These are phyloP conservation scores for Rhipidocladum racemiflorum DNA, from an alignment of 176 grass and related monocot genomes.

Conservation along the genomic window DNA sequence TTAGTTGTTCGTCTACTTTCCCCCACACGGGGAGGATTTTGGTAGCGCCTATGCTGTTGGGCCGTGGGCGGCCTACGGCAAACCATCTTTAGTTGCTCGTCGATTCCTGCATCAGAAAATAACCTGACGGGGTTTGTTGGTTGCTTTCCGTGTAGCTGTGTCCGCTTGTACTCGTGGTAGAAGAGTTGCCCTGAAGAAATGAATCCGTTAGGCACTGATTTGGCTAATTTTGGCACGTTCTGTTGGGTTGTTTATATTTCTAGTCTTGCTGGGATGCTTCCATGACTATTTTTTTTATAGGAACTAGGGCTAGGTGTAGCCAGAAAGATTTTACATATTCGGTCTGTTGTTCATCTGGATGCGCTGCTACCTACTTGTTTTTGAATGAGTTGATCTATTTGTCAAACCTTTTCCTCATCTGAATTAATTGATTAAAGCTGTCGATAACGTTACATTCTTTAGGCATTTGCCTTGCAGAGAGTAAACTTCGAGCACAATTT, in stretches of 20 bases:
- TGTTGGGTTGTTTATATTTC: neutral
- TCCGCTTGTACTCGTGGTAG: neutral
- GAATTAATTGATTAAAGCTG: neutral
- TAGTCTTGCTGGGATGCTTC: neutral
- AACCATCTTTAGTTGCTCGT: neutral
- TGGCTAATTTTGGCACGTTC: neutral
- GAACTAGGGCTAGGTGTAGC: neutral
- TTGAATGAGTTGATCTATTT: neutral
- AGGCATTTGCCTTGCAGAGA: slow-evolving; percentile 15
- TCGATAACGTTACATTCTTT: neutral
- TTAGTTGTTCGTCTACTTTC: neutral
- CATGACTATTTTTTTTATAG: neutral
- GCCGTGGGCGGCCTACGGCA: neutral
- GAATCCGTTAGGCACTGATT: neutral
- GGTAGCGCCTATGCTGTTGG: neutral
- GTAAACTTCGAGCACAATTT: neutral
- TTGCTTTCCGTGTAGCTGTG: neutral
- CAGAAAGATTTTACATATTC: neutral
- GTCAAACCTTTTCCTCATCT: neutral
- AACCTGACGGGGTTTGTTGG: neutral
- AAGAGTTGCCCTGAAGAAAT: neutral
- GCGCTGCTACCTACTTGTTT: neutral
- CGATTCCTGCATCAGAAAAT: neutral
- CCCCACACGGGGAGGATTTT: neutral
- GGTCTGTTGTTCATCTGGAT: neutral